Evolutionary conservation across 495 filamentous ascomycete genomes (phyloP), one percentile per base, ranked within the genome.

Genomic region (Pyrenula aspistea): DNA sequence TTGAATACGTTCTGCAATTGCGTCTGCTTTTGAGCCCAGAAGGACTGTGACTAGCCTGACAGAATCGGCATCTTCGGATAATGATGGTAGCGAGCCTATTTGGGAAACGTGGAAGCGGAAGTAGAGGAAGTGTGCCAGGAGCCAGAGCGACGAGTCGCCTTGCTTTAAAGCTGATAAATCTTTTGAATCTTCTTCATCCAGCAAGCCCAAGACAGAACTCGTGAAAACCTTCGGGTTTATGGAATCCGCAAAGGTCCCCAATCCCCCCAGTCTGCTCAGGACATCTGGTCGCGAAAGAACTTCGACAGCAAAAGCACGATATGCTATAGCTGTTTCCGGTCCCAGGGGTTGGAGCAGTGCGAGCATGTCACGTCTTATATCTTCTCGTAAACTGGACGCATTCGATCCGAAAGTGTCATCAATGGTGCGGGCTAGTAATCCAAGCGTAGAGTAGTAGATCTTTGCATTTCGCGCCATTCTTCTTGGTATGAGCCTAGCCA

Each of bases 101-200:
- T 62, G 60, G 12, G 63, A 57, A 4, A 57, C 62, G 60, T 73
- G 65, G 15, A 80, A 77, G 60, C 86, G 81, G 51, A 95, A 80
- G 61, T 79, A 87, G 53, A 96, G 86, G 57, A 90, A 82, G 64
- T 95, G 87, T 21, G 86, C 78, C 53, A 96, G 70, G 21, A 98
- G 74, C 86, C 91, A 94, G 21, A 91, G 22, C 22, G 70, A 15
- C 77, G 75, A 51, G 62, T 62, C 54, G 71, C 63, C 10, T 62
- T 63, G 25, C 75, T 70, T 1, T 69, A 62, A 53, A 20, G 8
- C 24, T 10, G 25, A 22, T 1, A 31, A 24, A 15, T 42, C 31
- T 24, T 56, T 55, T 22, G 24, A 50, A 24, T 61, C 49, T 10
- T 54, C 22, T 12, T 67, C 58, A 15, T 60, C 54, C 2, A 52